These are phyloP conservation scores for Suillus variegatus DNA, from an alignment of 768 basidiomycete species.

Conservation along the genomic window DNA sequence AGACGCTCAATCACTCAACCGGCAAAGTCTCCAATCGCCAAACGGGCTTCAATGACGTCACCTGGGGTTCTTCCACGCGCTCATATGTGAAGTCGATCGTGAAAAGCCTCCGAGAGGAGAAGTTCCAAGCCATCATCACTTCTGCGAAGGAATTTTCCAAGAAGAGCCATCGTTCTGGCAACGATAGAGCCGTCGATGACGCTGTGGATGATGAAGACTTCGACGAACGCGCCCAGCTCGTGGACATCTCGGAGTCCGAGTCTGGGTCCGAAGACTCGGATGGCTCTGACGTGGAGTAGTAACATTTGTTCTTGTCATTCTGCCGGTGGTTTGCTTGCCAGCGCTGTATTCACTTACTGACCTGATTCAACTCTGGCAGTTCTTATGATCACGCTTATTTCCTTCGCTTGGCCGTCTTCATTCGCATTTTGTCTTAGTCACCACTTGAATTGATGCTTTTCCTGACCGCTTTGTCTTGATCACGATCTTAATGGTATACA, in stretches of 20 bases:
- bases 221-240: not conserved
- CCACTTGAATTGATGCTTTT: not conserved
- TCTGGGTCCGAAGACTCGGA: not conserved
- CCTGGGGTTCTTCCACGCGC: not conserved
- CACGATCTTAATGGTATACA: not conserved
- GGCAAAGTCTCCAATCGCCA: not conserved
- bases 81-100: not conserved
- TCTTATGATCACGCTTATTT: not conserved
- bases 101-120: not conserved
- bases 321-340: not conserved
- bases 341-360: not conserved
- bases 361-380: slow-evolving; percentile 1
- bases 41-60: not conserved
- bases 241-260: not conserved
- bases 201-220: not conserved
- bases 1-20: not conserved
- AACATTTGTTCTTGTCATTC: no score
- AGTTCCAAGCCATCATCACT: not conserved
- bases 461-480: not conserved
- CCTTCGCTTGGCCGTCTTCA: not conserved
- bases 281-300: no score
- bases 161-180: not conserved
- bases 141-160: not conserved
- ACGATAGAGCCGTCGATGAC: not conserved
- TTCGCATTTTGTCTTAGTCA: not conserved